Base-by-base conservation (phyloP, 2,329 filamentous ascomycete genomes). In the Sporothrix brasiliensis region DNA sequence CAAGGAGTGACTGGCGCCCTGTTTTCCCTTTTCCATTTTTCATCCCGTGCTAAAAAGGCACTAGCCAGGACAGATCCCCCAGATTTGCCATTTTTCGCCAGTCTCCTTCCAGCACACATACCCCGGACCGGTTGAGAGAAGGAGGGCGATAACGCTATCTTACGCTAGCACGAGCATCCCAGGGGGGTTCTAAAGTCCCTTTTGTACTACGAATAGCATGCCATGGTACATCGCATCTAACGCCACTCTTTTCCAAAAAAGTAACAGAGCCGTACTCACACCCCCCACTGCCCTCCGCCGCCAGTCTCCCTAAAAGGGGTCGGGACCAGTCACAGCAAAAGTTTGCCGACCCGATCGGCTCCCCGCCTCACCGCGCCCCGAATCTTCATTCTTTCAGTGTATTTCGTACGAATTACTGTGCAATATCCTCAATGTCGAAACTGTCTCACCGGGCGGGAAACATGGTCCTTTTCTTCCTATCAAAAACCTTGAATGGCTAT, bases 41-140 rank as follows among this genome's bases (percentile, higher is more conserved):
- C 60, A 30, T 44, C 61, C 41, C n/a, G 24, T 30, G 44, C 61
- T 50, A 13, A 66, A 65, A 67, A 21, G 19, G 65, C 49, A 54
- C 65, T 68, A 68, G 66, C 63, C 34, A 54, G 49, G 52, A 68
- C 66, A 68, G 66, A 68, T 68, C 66, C 66, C 65, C 66, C 66
- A 68, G 66, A 68, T 68, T 68, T 54, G 34, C 65, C 50, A 44
- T 67, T 66, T 68, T 24, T 68, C n/a, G 49, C 63, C 63, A 53
- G 34, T 52, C 61, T 49, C 44, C 44, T 50, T 66, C 52, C 61
- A 66, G 61, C 63, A 54, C 49, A 56, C 65, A 67, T 54, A 67
- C 65, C 65, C 65, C 65, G 34, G 65, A 67, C 65, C 47, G 47
- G 63, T 52, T n/a, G 47, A 39, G 63, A 53, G 27, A n/a, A 30